Conservation (phyloP, 169 alveolate genomes). For the Perkinsus chesapeaki region DNA sequence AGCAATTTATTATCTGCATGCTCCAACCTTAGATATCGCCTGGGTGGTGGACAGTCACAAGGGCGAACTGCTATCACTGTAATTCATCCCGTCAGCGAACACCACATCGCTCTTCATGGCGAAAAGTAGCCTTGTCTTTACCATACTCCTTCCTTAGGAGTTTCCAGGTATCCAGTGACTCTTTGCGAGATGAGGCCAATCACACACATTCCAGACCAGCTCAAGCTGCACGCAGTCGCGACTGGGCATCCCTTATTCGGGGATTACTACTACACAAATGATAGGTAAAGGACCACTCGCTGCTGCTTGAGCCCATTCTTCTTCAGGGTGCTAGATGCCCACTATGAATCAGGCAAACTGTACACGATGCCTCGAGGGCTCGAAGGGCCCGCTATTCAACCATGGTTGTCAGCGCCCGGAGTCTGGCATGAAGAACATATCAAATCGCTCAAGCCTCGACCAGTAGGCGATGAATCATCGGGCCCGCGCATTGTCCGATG, state of each 20-base stretch:
- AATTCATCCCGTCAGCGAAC: background rate
- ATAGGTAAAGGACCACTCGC: background rate
- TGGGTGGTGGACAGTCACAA: background rate
- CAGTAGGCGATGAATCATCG: background rate
- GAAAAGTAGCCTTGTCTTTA: background rate
- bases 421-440: background rate
- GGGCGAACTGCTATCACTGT: background rate
- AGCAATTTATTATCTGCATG: background rate
- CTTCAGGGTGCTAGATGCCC: background rate
- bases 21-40: background rate
- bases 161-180: background rate
- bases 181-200: background rate
- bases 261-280: background rate
- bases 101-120: background rate
- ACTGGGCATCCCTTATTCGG: background rate
- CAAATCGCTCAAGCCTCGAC: background rate
- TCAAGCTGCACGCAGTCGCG: background rate
- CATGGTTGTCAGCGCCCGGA: background rate
- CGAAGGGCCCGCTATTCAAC: background rate
- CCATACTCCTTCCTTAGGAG: background rate
- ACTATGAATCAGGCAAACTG: background rate
- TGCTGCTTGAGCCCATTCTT: background rate
- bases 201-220: background rate
- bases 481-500: background rate
- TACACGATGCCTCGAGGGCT: background rate